phyloP scores from a whole-genome alignment of 495 filamentous ascomycete genomes.

The Massariosphaeria phaeospora region DNA sequence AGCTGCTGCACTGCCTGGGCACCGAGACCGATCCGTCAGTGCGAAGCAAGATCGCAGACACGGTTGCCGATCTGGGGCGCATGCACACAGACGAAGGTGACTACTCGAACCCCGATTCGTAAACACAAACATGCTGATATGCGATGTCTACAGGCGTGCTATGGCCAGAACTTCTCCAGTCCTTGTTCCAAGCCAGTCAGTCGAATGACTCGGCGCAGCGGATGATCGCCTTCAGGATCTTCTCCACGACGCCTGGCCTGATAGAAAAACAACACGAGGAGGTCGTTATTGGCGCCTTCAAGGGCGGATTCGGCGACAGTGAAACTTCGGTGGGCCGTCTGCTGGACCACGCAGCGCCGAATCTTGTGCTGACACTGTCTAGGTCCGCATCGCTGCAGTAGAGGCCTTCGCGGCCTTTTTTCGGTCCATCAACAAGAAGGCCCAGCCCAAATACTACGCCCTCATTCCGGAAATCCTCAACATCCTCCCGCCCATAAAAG shows the following conservation, averaged over 20 bases:
- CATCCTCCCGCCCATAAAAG: constrained; percentile 88
- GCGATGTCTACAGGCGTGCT: constrained; percentile 55
- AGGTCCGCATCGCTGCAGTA: constrained; percentile 89
- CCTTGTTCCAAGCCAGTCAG: constrained; percentile 83
- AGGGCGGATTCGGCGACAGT: constrained; percentile 84
- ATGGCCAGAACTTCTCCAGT: constrained; percentile 86
- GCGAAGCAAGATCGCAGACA: constrained; percentile 93
- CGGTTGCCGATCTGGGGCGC: constrained; percentile 88
- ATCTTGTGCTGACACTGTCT: constrained; percentile 18
- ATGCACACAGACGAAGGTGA: constrained; percentile 88
- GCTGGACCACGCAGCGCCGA: not conserved
- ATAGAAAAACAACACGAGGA: constrained; percentile 95
- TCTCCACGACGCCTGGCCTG: constrained; percentile 89
- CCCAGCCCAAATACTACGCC: constrained; percentile 76
- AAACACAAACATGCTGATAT: not conserved
- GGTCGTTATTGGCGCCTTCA: constrained; percentile 75
- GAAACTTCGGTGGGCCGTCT: constrained; percentile 64
- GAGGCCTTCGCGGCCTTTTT: constrained; percentile 96
- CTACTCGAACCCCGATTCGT: not conserved
- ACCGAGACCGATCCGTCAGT: constrained; percentile 64
- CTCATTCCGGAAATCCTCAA: constrained; percentile 87
- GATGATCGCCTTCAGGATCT: constrained; percentile 88
- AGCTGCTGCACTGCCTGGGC: constrained; percentile 70
- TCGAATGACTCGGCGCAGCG: constrained; percentile 73
- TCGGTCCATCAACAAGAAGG: constrained; percentile 78